Evolutionary conservation across 306 rosid genomes (phyloP), one percentile per base, ranked within the genome.

Genomic region (Carpinus fangiana): DNA sequence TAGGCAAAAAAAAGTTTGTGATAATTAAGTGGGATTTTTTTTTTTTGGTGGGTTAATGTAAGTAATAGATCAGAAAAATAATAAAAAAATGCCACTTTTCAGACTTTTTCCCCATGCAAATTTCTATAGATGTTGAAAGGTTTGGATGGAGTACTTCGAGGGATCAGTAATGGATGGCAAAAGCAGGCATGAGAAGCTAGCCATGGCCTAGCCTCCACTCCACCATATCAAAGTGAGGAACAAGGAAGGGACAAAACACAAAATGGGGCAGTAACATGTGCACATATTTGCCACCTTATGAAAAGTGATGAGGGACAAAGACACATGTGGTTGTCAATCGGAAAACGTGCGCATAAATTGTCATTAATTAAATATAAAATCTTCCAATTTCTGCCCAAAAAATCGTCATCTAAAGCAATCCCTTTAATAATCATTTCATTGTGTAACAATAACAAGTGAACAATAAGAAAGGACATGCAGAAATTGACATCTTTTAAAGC

Each of bases 241-340:
- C 73, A 74, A 85, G 76, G 73, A 77, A 79, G 88, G 80, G 91
- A 87, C 89, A 84, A 72, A 72, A 66, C 82, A 84, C 80, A 79
- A 81, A 71, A 78, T 79, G 88, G 81, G 91, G 89, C 87, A 86
- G 45, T 68, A 90, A 90, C 89, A 88, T 86, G 89, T 88, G 92
- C 16, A 34, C 36, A 75, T 76, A 62, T 74, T 73, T 67, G 26
- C 78, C 78, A 76, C 36, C 73, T 50, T 36, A 56, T 59, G 48
- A 85, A 85, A 81, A 82, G 68, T 41, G 82, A 80, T 74, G n/a
- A 82, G 79, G 86, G 85, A 87, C 90, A 92, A 57, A 71, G 56
- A 79, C 88, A 80, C 77, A 31, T 31, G 88, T 81, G 91, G 65
- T 85, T 80, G 88, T 84, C 93, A 85, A 82, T 85, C 87, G 80